These are phyloP conservation scores for Populus tremula DNA, from an alignment of 345 rosid genomes.

Conservation along the genomic window DNA sequence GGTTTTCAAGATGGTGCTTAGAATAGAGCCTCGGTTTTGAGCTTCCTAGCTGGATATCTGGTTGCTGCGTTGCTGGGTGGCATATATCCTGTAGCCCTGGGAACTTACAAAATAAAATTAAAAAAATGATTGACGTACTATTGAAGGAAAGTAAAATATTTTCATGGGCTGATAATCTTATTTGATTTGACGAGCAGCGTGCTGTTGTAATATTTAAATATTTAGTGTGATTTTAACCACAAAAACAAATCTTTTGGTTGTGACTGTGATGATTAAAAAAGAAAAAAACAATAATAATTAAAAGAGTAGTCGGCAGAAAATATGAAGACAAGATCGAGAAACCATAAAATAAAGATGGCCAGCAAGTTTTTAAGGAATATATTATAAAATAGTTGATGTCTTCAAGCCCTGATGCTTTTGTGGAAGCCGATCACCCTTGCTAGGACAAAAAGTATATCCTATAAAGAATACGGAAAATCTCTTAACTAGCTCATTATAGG, in stretches of 20 bases:
- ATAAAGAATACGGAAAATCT: not conserved
- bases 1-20: not conserved
- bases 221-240: not conserved
- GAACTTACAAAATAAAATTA: no score
- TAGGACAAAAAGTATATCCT: not conserved
- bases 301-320: no score
- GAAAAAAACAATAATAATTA: no score
- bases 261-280: no score
- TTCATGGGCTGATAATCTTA: no score
- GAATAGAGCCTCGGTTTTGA: not conserved
- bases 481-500: no score
- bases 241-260: no score
- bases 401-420: not conserved
- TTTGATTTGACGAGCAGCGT: not conserved
- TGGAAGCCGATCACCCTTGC: not conserved
- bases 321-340: no score
- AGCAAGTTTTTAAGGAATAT: no score
- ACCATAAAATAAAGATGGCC: no score
- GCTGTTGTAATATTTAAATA: not conserved
- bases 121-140: no score
- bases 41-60: not conserved
- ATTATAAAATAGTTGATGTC: not conserved
- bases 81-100: not conserved
- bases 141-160: no score
- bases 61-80: not conserved